These are phyloP conservation scores for Myriosclerotinia scirpicola DNA, from an alignment of 2,329 filamentous ascomycete genomes.

Conservation along the genomic window DNA sequence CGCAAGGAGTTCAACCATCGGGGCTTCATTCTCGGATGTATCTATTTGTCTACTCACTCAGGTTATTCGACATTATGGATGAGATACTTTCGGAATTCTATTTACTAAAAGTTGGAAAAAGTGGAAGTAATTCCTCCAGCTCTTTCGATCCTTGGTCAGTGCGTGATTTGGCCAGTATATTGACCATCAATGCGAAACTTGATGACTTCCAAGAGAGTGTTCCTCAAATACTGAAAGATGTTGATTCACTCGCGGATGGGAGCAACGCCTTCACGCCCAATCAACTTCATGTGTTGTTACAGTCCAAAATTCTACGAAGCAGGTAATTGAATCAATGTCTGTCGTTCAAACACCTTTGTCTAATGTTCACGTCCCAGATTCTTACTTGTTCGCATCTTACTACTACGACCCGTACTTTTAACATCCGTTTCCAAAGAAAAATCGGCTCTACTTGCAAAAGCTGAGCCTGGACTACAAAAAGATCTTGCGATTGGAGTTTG, in stretches of 20 bases:
- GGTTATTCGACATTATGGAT: constrained; percentile 31
- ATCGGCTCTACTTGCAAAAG: neutral
- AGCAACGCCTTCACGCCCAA: neutral
- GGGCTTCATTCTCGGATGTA: constrained; percentile 33
- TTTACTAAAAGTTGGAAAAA: constrained; percentile 16
- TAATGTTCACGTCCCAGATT: neutral
- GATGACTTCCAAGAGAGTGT: constrained; percentile 26
- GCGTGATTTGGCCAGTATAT: constrained; percentile 18
- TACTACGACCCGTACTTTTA: constrained; percentile 9
- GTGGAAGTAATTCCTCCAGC: neutral
- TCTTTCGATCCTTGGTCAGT: constrained; percentile 15
- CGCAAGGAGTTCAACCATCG: constrained; percentile 34
- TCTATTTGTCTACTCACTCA: constrained; percentile 30
- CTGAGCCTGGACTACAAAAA: neutral
- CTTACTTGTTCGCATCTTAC: constrained; percentile 18
- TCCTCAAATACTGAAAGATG: constrained; percentile 25
- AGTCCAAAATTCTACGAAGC: constrained; percentile 26
- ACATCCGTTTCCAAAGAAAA: constrained; percentile 9
- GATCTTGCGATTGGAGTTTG: constrained; percentile 24
- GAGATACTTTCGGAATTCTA: constrained; percentile 28
- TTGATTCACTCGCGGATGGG: neutral
- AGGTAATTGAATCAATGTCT: constrained; percentile 21
- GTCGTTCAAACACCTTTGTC: neutral
- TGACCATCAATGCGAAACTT: constrained; percentile 28
- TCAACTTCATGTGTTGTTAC: constrained; percentile 23